Conservation (phyloP, 805 yeast species). For the Vanderwaltozyma yarrowii region DNA sequence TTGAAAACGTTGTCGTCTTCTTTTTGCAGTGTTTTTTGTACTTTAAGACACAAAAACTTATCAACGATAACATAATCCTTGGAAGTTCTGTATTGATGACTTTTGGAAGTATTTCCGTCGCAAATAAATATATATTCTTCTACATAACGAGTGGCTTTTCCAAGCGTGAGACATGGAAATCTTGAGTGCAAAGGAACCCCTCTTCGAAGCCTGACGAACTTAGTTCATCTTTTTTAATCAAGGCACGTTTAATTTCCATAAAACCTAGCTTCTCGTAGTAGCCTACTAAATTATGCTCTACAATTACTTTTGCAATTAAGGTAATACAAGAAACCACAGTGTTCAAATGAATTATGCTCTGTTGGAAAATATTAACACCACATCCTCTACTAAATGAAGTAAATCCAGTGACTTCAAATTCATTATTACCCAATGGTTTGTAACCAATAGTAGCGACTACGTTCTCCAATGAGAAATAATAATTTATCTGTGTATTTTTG, state of each 20-base stretch:
- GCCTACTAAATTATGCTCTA: slow-evolving; percentile 38
- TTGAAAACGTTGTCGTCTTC: no score
- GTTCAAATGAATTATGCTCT: slow-evolving; percentile 10
- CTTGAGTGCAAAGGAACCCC: slow-evolving; percentile 30
- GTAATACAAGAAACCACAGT: slow-evolving; percentile 2
- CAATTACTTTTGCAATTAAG: slow-evolving; percentile 35
- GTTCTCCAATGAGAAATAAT: slow-evolving; percentile 1
- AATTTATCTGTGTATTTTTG: neutral
- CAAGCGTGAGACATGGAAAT: slow-evolving; percentile 32
- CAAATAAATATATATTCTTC: no score
- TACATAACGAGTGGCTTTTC: no score
- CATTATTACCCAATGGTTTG: slow-evolving; percentile 18
- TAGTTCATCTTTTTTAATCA: slow-evolving; percentile 17
- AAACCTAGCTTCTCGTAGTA: slow-evolving; percentile 39
- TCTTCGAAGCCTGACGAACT: slow-evolving; percentile 27
- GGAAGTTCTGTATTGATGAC: no score
- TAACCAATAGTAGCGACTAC: slow-evolving; percentile 30
- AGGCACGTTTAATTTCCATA: slow-evolving; percentile 17
- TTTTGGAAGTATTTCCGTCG: no score
- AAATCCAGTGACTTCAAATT: slow-evolving; percentile 41
- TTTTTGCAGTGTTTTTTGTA: no score
- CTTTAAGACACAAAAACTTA: no score
- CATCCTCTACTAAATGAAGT: slow-evolving; percentile 33
- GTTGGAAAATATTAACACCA: slow-evolving; percentile 9
- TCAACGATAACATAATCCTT: no score